Evolutionary conservation across 768 basidiomycete species (phyloP), one percentile per base, ranked within the genome.

Genomic region (Zangia roseola): DNA sequence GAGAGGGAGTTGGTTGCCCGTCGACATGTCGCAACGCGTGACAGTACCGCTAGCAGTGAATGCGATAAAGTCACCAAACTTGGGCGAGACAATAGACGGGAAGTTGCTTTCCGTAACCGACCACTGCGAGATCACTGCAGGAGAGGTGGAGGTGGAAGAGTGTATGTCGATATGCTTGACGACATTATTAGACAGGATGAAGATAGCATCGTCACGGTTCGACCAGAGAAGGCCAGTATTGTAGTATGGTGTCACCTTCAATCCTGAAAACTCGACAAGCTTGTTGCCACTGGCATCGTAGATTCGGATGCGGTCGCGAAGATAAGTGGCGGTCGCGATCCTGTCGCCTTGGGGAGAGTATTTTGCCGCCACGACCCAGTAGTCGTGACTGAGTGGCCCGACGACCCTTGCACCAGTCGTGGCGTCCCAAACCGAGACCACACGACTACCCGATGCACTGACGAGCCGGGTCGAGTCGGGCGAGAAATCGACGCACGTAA

Each of bases 221-320:
- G 34, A 26, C 55, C 55, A 56, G 17, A 56, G 41, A 5, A 56
- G 54, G 4, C 49, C 55, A 2, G 48, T 51, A 25, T 55, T 55
- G n/a, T 56, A 55, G 38, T 46, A 46, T 20, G 44, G 40, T 4
- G 44, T 46, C 14, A 56, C 49, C 12, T 40, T 52, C n/a, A n/a
- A n/a, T 36, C n/a, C 49, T 26, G 17, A 2, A 12, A 52, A 35
- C 6, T 28, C 13, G 23, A 13, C 31, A 12, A 55, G 19, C 33
- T 39, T 5, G 40, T 6, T 17, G 14, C 54, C 54, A 23, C 25
- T 20, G 31, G 13, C 36, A 37, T 56, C 33, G 26, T 52, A 52
- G 45, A 56, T n/a, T 33, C 38, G 41, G 34, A 56, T 38, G 10
- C 21, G 25, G 20, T 46, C 49, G 6, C 26, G 54, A 23, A 21